Evolutionary conservation across 108 stramenopile genomes (phyloP), one percentile per base, ranked within the genome.

Genomic region (Conticribra guillardii): DNA sequence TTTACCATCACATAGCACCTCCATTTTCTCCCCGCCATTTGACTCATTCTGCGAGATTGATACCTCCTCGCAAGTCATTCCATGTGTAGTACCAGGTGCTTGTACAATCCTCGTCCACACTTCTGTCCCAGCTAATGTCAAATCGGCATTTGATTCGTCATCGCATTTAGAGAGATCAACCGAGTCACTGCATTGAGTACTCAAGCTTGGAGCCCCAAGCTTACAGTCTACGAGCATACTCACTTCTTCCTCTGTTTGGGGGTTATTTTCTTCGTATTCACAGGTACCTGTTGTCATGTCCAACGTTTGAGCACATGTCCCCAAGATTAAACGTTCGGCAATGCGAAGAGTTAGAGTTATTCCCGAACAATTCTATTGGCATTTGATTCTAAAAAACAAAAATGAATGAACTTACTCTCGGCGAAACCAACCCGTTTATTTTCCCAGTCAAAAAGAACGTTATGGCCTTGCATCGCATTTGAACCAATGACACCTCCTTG

Each of bases 391-490:
- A n/a, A n/a, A n/a, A n/a, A n/a, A n/a, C n/a, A n/a, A n/a, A n/a
- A n/a, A n/a, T n/a, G n/a, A n/a, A n/a, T n/a, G n/a, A n/a, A n/a
- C n/a, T n/a, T n/a, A n/a, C 75, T 76, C 54, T 76, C 75, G 5
- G 96, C 96, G 58, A 98, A 89, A n/a, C 96, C 96, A 21, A 97
- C 59, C 24, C 83, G 76, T 32, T 73, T 69, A 49, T 85, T 84
- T 60, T 86, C 82, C 50, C 67, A 63, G 64, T 98, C 96, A 71
- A 96, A 98, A 3, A 96, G 57, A 18, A 97, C 82, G 70, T 99
- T 94, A 73, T 97, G 87, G 5, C 87, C 90, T 56, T 83, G 69
- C 95, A 97, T 96, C 45, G 96, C 91, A 71, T 99, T 99, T 14
- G 93, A 83, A 24, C 98, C 98, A 63, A 99, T 75, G 0, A 99